Base-by-base conservation (phyloP, 805 yeast species). In the Torulaspora maleeae region DNA sequence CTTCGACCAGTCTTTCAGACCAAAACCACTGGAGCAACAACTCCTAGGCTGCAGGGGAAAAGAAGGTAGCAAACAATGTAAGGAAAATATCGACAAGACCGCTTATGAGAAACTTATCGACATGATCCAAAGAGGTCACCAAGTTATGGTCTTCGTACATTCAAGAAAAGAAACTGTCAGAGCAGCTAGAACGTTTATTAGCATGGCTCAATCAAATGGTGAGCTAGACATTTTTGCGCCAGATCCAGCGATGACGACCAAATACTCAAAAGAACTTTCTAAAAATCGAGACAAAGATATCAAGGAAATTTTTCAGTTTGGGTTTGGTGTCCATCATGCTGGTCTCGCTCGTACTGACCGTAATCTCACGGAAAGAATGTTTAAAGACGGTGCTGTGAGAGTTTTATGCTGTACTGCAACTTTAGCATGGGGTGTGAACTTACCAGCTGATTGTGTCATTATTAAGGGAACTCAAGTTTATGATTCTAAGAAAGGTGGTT, bases 351-450 rank as follows among this genome's bases (percentile, higher is more conserved):
- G 99, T 51, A 69, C 89, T 0, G 99, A 93, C 59, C 77, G 99
- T 59, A 90, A 89, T 58, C 61, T 89, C 42, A 83, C 95, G 0
- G 99, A 95, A 58, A 83, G 82, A 59, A 77, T 91, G 83, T 93
- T 93, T 61, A 72, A 82, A 25, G 70, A 74, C 25, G 98, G 99
- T 34, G 85, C 89, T 0, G 83, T 93, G 51, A 86, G 83, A 48
- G 98, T 93, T 0, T 69, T 93, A 13, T 85, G 95, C 58, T 89
- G 96, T 75, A 93, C 99, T 2, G 95, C 99, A 0, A 93, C 99
- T 0, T 76, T 93, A 47, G 99, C 99, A 0, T 93, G 99, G 99
- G 99, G 99, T 77, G 98, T 93, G 15, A 93, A 93, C 61, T 72
- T 93, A 48, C 99, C 99, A 1, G 99, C 99, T 5, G 97, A 96